Evolutionary conservation across 257 asterid genomes (phyloP).

Genomic region (Solanum tarapatanum): DNA sequence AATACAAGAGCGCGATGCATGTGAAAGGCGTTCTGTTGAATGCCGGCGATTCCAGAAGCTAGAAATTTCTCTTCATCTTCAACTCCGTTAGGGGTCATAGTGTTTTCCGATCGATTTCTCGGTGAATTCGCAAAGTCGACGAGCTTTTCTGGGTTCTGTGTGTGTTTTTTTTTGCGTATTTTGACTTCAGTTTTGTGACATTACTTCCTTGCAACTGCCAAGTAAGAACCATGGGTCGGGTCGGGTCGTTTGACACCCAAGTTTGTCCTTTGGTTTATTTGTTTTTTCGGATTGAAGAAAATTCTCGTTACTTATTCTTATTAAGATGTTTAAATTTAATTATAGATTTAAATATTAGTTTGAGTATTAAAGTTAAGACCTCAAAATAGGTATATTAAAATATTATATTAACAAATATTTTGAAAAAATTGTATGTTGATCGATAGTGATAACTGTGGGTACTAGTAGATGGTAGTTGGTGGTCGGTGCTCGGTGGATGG

Average conservation of each 20-base stretch:
- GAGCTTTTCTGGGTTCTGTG: neutral
- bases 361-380: neutral
- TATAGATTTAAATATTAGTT: neutral
- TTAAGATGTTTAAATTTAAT: neutral
- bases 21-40: constrained; percentile 92
- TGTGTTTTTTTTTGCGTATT: neutral
- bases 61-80: constrained; percentile 97
- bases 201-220: neutral
- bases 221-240: neutral
- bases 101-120: neutral
- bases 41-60: constrained; percentile 89
- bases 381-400: neutral
- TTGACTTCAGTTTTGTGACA: neutral
- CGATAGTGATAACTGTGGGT: neutral
- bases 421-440: too few relatives aligned
- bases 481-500: neutral
- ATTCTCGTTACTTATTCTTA: neutral
- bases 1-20: constrained; percentile 98
- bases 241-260: neutral
- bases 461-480: neutral
- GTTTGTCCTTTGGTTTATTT: neutral
- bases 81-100: constrained; percentile 62
- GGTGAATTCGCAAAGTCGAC: neutral
- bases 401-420: too few relatives aligned
- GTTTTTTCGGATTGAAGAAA: neutral